A percentile compares a stretch with the other conserved stretches of the same genome.
Conservation (phyloP, 352 stramenopile species). For the Blastocystis sp. region DNA sequence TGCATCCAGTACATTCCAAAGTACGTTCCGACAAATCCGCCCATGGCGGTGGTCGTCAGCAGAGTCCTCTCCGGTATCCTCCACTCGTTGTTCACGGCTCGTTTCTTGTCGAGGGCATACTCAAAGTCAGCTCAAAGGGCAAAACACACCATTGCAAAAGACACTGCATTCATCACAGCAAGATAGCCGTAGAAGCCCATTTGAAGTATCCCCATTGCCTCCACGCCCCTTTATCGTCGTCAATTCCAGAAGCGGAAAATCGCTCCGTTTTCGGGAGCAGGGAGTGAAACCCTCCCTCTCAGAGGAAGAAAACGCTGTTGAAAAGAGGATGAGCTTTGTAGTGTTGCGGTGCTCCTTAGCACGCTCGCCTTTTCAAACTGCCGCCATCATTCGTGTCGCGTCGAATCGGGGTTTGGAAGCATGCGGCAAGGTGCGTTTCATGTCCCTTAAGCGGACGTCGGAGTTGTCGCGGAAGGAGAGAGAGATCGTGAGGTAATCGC, state of each 20-base stretch:
- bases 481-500: conserved; percentile 13
- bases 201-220: background rate
- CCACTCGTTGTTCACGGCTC: background rate
- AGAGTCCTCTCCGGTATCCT: conserved; percentile 1
- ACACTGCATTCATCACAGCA: background rate
- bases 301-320: background rate
- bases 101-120: conserved; percentile 15
- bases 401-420: background rate
- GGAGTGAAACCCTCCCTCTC: background rate
- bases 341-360: background rate
- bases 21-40: conserved; percentile 1
- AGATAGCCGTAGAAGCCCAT: background rate
- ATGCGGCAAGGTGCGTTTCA: background rate
- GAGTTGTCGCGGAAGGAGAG: conserved; percentile 39
- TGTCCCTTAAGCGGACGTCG: conserved; percentile 1
- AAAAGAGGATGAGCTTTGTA: background rate
- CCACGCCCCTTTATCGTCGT: background rate
- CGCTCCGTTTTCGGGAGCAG: background rate
- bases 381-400: background rate
- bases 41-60: background rate
- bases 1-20: background rate
- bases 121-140: background rate
- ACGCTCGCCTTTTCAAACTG: background rate
- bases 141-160: background rate
- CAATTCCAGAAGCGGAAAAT: background rate